phyloP scores from a whole-genome alignment of 140 eudicot genomes.

The Anethum foeniculum region DNA sequence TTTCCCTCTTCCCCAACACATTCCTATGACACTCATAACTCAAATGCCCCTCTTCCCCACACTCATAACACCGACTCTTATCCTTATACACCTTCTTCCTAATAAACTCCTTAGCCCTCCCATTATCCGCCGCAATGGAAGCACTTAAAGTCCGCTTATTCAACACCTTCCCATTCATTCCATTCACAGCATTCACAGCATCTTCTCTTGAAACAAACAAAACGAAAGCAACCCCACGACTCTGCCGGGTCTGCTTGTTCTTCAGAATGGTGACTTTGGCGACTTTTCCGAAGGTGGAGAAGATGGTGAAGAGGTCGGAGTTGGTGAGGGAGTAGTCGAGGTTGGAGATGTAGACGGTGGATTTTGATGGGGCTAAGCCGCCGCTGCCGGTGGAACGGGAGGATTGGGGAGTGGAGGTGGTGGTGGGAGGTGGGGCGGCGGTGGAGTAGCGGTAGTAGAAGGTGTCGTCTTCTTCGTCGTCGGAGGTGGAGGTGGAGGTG shows the following conservation, averaged over 20 bases:
- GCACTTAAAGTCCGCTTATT: background rate
- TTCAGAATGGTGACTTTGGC: constrained; percentile 79
- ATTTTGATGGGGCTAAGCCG: constrained; percentile 10
- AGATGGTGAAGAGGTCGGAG: constrained; percentile 54
- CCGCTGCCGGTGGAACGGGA: background rate
- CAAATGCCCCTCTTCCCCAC: constrained; percentile 89
- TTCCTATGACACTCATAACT: constrained; percentile 70
- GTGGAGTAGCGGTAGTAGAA: constrained; percentile 12
- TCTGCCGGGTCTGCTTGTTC: constrained; percentile 52
- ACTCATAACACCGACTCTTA: constrained; percentile 45
- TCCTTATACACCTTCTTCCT: constrained; percentile 62
- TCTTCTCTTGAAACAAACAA: constrained; percentile 71
- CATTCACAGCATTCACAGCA: constrained; percentile 54
- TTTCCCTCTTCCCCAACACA: constrained; percentile 36
- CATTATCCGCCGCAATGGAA: constrained; percentile 41
- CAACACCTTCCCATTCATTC: constrained; percentile 27
- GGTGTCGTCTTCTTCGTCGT: constrained; percentile 8
- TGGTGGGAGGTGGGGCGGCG: background rate
- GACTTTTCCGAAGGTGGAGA: constrained; percentile 92
- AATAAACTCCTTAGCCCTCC: constrained; percentile 87
- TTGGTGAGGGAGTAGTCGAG: background rate
- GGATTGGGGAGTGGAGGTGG: background rate
- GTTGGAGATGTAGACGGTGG: constrained; percentile 8
- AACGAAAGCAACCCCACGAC: constrained; percentile 87
- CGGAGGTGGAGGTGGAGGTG: background rate